phyloP scores from a whole-genome alignment of 2,329 filamentous ascomycete genomes.

The Verticillium klebahnii region DNA sequence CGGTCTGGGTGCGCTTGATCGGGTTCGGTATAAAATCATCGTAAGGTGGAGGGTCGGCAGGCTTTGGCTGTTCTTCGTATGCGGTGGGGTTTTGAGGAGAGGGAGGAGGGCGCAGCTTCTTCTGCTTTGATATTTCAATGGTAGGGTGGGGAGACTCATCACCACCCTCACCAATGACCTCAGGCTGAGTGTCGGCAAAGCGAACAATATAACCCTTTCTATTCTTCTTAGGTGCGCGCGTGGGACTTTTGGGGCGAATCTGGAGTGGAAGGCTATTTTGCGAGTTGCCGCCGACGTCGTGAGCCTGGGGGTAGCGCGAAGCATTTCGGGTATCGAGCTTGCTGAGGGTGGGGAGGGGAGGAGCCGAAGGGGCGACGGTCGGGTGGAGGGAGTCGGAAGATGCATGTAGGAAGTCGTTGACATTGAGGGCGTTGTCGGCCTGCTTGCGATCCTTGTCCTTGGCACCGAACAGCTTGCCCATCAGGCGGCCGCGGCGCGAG shows the following conservation, averaged over 20 bases:
- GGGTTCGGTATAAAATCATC: constrained; percentile 49
- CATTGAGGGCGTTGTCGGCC: constrained; percentile 29
- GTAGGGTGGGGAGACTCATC: constrained; percentile 75
- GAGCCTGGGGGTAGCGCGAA: constrained; percentile 51
- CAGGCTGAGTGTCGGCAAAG: constrained; percentile 68
- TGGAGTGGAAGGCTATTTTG: constrained; percentile 41
- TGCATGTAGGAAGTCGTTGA: constrained; percentile 57
- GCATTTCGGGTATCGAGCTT: constrained; percentile 52
- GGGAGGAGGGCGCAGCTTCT: constrained; percentile 29
- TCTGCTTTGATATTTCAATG: constrained; percentile 63
- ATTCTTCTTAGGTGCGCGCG: constrained; percentile 33
- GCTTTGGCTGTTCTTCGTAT: constrained; percentile 18
- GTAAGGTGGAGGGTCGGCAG: constrained; percentile 17
- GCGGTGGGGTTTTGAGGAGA: constrained; percentile 24
- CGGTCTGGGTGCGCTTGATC: constrained; percentile 55
- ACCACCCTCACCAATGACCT: constrained; percentile 85
- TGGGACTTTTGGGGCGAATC: constrained; percentile 36
- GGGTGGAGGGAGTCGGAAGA: constrained; percentile 51
- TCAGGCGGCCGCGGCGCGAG: constrained; percentile 50
- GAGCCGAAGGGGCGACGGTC: constrained; percentile 40
- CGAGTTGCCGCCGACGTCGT: constrained; percentile 34
- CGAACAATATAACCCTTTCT: constrained; percentile 69
- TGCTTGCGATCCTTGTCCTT: constrained; percentile 40
- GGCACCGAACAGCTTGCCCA: constrained; percentile 57
- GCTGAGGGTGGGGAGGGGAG: constrained; percentile 39